Percentiles rank a stretch among this genome's conserved stretches.
Conservation (phyloP, 176 grass and related monocot genomes). For the Musa troglodytarum region DNA sequence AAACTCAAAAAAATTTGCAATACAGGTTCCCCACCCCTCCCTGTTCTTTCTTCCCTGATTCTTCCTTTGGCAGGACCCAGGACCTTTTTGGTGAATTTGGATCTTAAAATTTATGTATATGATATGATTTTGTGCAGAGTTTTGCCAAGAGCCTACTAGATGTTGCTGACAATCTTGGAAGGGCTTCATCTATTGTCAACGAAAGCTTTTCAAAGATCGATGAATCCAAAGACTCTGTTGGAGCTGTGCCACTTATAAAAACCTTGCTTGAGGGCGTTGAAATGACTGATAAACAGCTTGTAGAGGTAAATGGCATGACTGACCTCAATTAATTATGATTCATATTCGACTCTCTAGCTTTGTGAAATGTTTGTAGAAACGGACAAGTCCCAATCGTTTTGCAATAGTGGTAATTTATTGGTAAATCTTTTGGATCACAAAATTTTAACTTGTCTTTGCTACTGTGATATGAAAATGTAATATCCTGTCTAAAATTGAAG, state of each 20-base stretch:
- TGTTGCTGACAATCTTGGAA: constrained; percentile 60
- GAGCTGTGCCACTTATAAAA: constrained; percentile 48
- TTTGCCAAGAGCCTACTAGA: constrained; percentile 62
- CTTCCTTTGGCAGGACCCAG: neutral
- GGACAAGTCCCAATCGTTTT: neutral
- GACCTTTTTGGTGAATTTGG: neutral
- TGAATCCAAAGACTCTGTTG: constrained; percentile 50
- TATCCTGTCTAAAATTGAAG: neutral
- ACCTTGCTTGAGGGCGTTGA: constrained; percentile 62
- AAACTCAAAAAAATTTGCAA: constrained; percentile 58
- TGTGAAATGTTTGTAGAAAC: neutral
- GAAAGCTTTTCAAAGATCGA: constrained; percentile 62
- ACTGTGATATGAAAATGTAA: neutral
- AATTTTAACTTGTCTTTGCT: neutral
- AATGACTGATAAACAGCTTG: constrained; percentile 79
- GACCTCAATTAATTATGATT: neutral
- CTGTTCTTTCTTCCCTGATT: neutral
- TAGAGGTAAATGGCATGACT: constrained; percentile 25
- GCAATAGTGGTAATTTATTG: neutral
- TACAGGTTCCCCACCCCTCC: constrained; percentile 33
- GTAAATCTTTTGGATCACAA: constrained; percentile 1
- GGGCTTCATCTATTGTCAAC: constrained; percentile 55
- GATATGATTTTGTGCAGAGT: constrained; percentile 24
- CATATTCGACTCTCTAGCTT: neutral
- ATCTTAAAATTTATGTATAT: constrained; percentile 4